A percentile compares a stretch with the other conserved stretches of the same genome.
Conservation (phyloP, 208 protist species). For the Crithidia sp. region DNA sequence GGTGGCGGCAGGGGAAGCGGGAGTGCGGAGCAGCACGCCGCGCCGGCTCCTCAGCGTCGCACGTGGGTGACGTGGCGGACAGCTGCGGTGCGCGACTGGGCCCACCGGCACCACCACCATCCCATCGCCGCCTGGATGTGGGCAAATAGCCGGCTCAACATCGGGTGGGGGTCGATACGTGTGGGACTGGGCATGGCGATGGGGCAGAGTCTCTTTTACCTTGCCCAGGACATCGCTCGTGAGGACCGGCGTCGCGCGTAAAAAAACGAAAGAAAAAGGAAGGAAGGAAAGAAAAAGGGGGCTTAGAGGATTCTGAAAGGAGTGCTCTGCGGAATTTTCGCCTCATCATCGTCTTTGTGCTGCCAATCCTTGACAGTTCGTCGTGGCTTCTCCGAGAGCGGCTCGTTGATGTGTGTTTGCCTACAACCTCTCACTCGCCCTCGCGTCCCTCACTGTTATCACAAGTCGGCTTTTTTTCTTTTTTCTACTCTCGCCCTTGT, state of each 20-base stretch:
- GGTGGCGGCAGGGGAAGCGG: neutral
- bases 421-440: no score
- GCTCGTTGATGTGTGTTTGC: no score
- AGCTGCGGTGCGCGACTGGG: slow-evolving; percentile 14
- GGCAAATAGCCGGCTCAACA: slow-evolving; percentile 87
- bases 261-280: neutral
- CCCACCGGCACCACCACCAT: slow-evolving; percentile 45
- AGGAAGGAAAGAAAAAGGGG: neutral
- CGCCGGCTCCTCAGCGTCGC: neutral
- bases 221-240: slow-evolving; percentile 60
- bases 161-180: slow-evolving; percentile 90
- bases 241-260: slow-evolving; percentile 12
- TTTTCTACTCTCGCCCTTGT: no score
- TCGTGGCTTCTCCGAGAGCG: no score
- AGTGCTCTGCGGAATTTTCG: no score
- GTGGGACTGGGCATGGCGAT: slow-evolving; percentile 91
- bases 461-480: no score
- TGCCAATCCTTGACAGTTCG: no score
- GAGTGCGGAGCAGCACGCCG: neutral
- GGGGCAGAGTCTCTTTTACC: slow-evolving; percentile 81
- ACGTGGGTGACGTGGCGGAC: neutral
- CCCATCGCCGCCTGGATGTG: slow-evolving; percentile 74
- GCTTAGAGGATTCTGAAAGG: no score
- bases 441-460: no score
- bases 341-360: no score